phyloP scores from a whole-genome alignment of 2,329 filamentous ascomycete genomes.

The Exophiala xenobiotica region DNA sequence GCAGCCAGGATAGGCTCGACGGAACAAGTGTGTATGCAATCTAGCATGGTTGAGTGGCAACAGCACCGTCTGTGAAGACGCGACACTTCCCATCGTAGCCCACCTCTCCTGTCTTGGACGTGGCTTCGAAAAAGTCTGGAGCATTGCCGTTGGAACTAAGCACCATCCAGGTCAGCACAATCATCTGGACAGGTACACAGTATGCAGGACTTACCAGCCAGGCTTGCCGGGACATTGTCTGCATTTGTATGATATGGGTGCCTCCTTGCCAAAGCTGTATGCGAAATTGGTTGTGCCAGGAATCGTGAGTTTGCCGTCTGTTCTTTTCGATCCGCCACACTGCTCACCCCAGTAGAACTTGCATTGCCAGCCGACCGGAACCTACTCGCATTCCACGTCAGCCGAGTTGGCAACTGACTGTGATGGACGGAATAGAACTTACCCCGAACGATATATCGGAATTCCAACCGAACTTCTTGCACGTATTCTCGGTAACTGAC shows the following conservation, averaged over 20 bases:
- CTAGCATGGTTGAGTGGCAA: neutral
- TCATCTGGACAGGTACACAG: neutral
- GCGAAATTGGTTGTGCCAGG: constrained; percentile 20
- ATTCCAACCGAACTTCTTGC: constrained; percentile 10
- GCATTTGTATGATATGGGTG: constrained; percentile 15
- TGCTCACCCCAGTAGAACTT: constrained; percentile 15
- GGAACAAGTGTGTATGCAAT: too few relatives aligned
- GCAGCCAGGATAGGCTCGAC: too few relatives aligned
- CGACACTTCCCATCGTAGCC: constrained; percentile 1
- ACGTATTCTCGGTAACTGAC: constrained; percentile 2
- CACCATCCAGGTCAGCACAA: neutral
- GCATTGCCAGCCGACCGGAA: constrained; percentile 18
- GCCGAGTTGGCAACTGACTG: neutral
- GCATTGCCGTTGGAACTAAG: constrained; percentile 22
- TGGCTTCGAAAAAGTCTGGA: constrained; percentile 12
- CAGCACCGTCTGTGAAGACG: neutral
- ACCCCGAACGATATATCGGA: constrained; percentile 19
- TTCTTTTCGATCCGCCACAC: constrained; percentile 12
- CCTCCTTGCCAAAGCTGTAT: constrained; percentile 8
- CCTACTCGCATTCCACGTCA: constrained; percentile 1
- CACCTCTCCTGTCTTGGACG: constrained; percentile 2
- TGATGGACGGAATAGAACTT: constrained; percentile 6
- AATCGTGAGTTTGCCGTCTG: constrained; percentile 22
- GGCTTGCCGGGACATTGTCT: constrained; percentile 8
- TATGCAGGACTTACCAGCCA: constrained; percentile 15